Evolutionary conservation across 2,329 filamentous ascomycete species (phyloP).

Genomic region (Diplocarpon rosae): DNA sequence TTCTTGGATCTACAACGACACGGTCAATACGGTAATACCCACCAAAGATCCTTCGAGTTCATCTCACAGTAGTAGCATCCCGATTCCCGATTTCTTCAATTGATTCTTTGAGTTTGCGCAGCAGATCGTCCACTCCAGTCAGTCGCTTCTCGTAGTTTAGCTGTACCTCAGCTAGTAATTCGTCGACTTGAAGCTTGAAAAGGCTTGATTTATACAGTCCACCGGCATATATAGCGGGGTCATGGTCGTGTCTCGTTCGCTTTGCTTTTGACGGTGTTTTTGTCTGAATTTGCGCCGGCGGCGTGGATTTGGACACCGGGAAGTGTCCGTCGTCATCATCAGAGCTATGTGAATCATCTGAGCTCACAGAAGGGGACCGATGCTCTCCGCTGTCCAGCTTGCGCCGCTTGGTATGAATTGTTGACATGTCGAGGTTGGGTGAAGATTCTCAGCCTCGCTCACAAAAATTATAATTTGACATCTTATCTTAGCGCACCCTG

Average conservation of each 20-base stretch:
- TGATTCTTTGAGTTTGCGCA: constrained; percentile 42
- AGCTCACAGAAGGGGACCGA: background rate
- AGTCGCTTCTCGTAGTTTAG: constrained; percentile 47
- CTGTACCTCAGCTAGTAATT: constrained; percentile 45
- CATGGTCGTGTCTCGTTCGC: constrained; percentile 17
- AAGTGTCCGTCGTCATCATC: constrained; percentile 3
- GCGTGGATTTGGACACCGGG: constrained; percentile 16
- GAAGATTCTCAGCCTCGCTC: background rate
- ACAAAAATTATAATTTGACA: constrained; percentile 7
- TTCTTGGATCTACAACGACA: constrained; percentile 47
- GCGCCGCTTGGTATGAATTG: constrained; percentile 25
- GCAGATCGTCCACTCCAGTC: constrained; percentile 38
- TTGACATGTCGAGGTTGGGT: constrained; percentile 14
- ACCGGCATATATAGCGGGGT: constrained; percentile 31
- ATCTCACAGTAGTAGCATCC: constrained; percentile 33
- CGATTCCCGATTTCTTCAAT: constrained; percentile 46
- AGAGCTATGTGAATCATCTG: constrained; percentile 1
- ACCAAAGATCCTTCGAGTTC: too few relatives aligned
- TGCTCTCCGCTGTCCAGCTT: constrained; percentile 23
- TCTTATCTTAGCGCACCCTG: constrained; percentile 6
- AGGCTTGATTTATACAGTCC: constrained; percentile 51
- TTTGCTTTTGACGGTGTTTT: constrained; percentile 13
- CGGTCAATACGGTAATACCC: too few relatives aligned
- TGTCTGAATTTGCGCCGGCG: constrained; percentile 4
- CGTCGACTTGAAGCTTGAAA: constrained; percentile 57